These are phyloP conservation scores for Emergomyces orientalis DNA, from an alignment of 2,329 filamentous ascomycete species.

Conservation along the genomic window DNA sequence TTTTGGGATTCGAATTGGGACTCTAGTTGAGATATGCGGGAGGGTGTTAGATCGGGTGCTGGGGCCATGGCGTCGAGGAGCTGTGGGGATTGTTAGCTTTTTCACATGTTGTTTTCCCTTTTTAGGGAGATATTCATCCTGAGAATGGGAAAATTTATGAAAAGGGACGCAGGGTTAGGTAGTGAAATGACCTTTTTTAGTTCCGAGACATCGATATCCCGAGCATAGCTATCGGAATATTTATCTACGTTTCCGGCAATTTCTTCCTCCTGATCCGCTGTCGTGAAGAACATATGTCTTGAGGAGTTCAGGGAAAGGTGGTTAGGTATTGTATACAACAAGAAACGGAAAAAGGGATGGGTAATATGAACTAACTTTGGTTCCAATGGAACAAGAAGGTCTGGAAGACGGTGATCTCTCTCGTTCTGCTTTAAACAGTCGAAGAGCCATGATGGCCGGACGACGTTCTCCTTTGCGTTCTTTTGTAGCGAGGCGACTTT, in stretches of 20 bases:
- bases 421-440: slow-evolving; percentile 63
- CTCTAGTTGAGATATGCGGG: slow-evolving; percentile 31
- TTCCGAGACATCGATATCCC: slow-evolving; percentile 58
- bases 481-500: slow-evolving; percentile 79
- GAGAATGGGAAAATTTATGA: background rate
- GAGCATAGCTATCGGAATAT: slow-evolving; percentile 73
- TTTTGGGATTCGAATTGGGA: slow-evolving; percentile 24
- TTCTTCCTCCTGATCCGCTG: slow-evolving; percentile 45
- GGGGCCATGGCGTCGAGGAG: slow-evolving; percentile 37
- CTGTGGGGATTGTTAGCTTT: slow-evolving; percentile 11
- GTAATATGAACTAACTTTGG: slow-evolving; percentile 31
- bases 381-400: slow-evolving; percentile 56
- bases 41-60: slow-evolving; percentile 21
- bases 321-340: background rate
- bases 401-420: slow-evolving; percentile 43
- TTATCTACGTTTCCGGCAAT: slow-evolving; percentile 59
- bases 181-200: slow-evolving; percentile 39
- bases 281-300: slow-evolving; percentile 64
- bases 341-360: background rate
- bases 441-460: slow-evolving; percentile 71
- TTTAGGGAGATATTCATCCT: background rate
- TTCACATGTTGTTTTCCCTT: background rate
- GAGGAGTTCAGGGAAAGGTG: background rate
- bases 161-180: background rate
- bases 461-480: slow-evolving; percentile 57